Conservation (phyloP, 2,329 filamentous ascomycete species). For the Fusarium tupiense region DNA sequence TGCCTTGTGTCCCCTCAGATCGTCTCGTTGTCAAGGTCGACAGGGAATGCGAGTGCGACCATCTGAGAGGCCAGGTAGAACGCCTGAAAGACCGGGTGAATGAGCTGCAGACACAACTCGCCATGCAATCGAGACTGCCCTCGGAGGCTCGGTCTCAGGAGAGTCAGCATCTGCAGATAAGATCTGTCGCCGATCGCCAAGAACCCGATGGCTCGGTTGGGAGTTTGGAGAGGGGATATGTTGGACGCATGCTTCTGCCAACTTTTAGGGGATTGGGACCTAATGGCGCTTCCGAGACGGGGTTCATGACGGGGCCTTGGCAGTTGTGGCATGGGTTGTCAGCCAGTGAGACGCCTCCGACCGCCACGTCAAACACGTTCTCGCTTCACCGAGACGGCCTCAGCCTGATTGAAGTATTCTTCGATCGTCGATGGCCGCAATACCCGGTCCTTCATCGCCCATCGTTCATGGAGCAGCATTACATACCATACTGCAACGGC, state of each 20-base stretch:
- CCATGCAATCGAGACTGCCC: not conserved
- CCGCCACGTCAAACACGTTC: conserved; percentile 1
- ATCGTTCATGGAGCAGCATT: conserved; percentile 36
- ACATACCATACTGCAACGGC: conserved; percentile 21
- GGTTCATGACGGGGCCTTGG: conserved; percentile 36
- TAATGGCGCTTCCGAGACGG: conserved; percentile 12
- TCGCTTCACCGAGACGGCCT: conserved; percentile 28
- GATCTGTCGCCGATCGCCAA: not conserved
- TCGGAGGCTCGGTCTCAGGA: not conserved
- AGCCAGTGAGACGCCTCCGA: conserved; percentile 23
- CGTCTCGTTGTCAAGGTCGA: conserved; percentile 33
- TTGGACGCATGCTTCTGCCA: conserved; percentile 35
- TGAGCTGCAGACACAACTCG: conserved; percentile 24
- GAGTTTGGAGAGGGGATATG: conserved; percentile 26
- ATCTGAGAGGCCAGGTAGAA: conserved; percentile 29
- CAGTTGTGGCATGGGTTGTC: conserved; percentile 36
- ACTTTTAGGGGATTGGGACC: conserved; percentile 22
- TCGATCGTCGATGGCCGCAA: conserved; percentile 36
- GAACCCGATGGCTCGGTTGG: conserved; percentile 15
- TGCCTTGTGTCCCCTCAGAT: conserved; percentile 36
- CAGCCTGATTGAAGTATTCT: conserved; percentile 31
- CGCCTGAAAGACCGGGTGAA: conserved; percentile 24
- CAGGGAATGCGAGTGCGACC: conserved; percentile 35
- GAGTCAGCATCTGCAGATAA: not conserved
- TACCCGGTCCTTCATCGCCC: conserved; percentile 37